Conservation (phyloP, 148 eudicot species). For the Chenopodium berlandieri region DNA sequence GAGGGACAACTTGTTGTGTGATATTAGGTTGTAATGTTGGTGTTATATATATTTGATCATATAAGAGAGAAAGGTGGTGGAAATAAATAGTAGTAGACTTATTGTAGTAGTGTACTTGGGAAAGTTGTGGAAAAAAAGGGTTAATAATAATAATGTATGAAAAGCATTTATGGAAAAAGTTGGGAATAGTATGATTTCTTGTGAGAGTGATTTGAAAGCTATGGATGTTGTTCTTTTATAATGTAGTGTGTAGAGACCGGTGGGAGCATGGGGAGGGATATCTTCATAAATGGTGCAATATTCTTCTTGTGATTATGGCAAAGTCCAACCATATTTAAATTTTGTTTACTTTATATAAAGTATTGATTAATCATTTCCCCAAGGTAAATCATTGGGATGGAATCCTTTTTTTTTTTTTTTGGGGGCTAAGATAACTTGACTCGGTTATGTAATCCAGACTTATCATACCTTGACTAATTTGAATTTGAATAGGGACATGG, state of each 20-base stretch:
- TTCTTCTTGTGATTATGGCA: background rate
- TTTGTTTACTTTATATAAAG: background rate
- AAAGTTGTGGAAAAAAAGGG: background rate
- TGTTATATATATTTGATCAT: background rate
- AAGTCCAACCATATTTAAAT: background rate
- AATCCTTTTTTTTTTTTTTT: no score
- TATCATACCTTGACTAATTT: no score
- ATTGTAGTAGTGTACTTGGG: background rate
- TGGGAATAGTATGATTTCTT: background rate
- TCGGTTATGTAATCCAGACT: no score
- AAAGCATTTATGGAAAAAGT: background rate
- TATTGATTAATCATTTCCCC: no score
- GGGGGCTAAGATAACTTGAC: no score
- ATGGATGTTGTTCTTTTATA: background rate
- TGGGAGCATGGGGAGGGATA: background rate
- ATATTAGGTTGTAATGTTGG: background rate
- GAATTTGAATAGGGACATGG: no score
- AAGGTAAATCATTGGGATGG: no score
- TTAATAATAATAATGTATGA: background rate
- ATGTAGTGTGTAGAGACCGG: background rate
- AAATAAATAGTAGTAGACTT: background rate
- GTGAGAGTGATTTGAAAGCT: background rate
- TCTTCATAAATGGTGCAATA: background rate
- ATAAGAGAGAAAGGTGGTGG: background rate
- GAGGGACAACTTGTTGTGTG: no score